A percentile compares a stretch with the other conserved stretches of the same genome.
Conservation (phyloP, 1,284 basidiomycete genomes). For the Schizophyllum amplum region DNA sequence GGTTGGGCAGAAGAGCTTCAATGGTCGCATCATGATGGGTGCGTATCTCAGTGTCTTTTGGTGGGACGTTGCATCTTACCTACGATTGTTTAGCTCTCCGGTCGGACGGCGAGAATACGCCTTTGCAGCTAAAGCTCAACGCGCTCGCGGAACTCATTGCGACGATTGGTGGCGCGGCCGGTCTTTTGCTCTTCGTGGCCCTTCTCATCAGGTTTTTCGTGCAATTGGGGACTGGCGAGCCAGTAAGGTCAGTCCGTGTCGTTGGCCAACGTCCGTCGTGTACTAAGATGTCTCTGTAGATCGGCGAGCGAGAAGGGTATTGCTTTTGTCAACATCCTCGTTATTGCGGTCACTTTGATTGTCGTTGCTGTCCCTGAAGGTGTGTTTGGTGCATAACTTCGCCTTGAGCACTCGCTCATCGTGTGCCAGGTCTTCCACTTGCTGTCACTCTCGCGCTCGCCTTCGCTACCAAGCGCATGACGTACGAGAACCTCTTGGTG, state of each 20-base stretch:
- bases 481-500: constrained; percentile 88
- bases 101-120: constrained; percentile 79
- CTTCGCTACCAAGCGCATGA: constrained; percentile 97
- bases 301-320: constrained; percentile 81
- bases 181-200: constrained; percentile 74
- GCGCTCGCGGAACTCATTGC: constrained; percentile 90
- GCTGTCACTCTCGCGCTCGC: constrained; percentile 95
- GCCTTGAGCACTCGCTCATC: constrained; percentile 2
- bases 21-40: constrained; percentile 97
- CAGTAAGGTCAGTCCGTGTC: constrained; percentile 31
- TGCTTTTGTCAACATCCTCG: constrained; percentile 88
- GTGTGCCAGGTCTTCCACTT: constrained; percentile 70
- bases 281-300: constrained; percentile 24
- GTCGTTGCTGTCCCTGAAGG: constrained; percentile 98
- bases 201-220: constrained; percentile 96
- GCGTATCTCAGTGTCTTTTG: constrained; percentile 20
- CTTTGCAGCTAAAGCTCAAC: constrained; percentile 93
- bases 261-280: neutral
- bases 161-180: constrained; percentile 79
- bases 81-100: constrained; percentile 52
- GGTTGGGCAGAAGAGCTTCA: constrained; percentile 89
- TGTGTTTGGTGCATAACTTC: constrained; percentile 19
- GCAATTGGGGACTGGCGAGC: constrained; percentile 57
- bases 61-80: constrained; percentile 6
- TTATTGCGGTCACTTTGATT: constrained; percentile 91